Conservation (phyloP, 2,329 filamentous ascomycete genomes). For the Cercospora sp. region DNA sequence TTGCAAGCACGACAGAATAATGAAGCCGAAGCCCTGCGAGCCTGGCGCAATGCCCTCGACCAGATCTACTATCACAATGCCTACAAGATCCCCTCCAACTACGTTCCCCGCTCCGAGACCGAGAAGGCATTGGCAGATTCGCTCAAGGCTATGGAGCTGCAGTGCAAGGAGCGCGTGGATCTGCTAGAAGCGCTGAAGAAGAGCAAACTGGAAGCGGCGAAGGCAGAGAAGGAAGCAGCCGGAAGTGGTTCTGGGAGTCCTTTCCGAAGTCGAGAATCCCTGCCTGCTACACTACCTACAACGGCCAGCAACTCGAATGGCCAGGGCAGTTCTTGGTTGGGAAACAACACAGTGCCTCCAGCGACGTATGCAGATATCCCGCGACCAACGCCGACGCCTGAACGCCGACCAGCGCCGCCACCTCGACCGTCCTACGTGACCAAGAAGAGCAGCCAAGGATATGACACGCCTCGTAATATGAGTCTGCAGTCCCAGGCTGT, state of each 20-base stretch:
- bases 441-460: conserved; percentile 50
- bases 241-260: conserved; percentile 15
- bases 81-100: conserved; percentile 68
- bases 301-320: conserved; percentile 18
- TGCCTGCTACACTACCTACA: conserved; percentile 22
- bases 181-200: conserved; percentile 77
- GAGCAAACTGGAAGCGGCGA: conserved; percentile 58
- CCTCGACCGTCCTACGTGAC: conserved; percentile 51
- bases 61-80: conserved; percentile 86
- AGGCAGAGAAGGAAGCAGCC: conserved; percentile 38
- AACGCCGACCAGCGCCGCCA: conserved; percentile 30
- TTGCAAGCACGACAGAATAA: conserved; percentile 69
- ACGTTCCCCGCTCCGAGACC: conserved; percentile 73
- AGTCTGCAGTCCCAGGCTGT: conserved; percentile 30
- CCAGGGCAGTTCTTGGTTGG: conserved; percentile 59
- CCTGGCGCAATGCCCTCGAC: conserved; percentile 85
- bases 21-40: conserved; percentile 83
- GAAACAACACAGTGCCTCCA: conserved; percentile 77
- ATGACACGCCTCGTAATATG: conserved; percentile 31
- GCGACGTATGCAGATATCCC: conserved; percentile 79
- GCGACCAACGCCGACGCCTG: conserved; percentile 48
- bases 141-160: conserved; percentile 77
- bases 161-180: conserved; percentile 92
- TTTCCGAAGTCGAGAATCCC: conserved; percentile 33
- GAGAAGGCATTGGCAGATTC: conserved; percentile 82